Base-by-base conservation (phyloP, 495 filamentous ascomycete genomes). In the Penicillium angulare region DNA sequence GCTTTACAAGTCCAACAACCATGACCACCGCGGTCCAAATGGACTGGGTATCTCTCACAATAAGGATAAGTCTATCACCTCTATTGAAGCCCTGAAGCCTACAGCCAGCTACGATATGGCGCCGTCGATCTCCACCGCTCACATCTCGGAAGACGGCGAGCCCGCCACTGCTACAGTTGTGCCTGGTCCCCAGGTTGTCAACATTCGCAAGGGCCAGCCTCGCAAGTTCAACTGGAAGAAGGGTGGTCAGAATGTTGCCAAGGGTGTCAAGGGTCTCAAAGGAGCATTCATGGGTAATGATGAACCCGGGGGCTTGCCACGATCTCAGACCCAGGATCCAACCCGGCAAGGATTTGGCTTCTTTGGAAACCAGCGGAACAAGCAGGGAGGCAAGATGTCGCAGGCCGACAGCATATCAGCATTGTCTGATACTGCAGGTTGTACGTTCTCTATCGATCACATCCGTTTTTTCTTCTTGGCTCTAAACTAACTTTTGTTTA, bases 191-290 rank as follows among this genome's bases (percentile, higher is more conserved):
- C 92, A 95, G 46, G 85, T 97, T 18, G 86, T 95, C 53, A 93
- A 90, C 61, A 92, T 97, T 57, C 84, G 89, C 47, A 96, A 95
- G 75, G 88, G 86, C 42, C 88, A 95, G 65, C 83, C 85, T 24
- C 95, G 90, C 73, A 96, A 95, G 65, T 96, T 96, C 73, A 95
- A 93, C 71, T 97, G 93, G 92, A 96, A 96, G 79, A 96, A 95
- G 67, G 91, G 90, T 22, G 88, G 89, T 20, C 90, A 95, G 67
- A 87, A 86, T 33, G 85, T 97, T 46, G 90, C 91, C 29, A 96
- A 97, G 71, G 92, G 91, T 54, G 89, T 96, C 43, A 97, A 97
- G 72, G 90, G 91, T 32, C 82, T 96, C 59, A 95, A 95, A 62
- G 86, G 87, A 29, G 88, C 89, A 1, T 86, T 81, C 72, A 84